Conservation (phyloP, 305 asterid genomes). For the Nicotiana rustica region DNA sequence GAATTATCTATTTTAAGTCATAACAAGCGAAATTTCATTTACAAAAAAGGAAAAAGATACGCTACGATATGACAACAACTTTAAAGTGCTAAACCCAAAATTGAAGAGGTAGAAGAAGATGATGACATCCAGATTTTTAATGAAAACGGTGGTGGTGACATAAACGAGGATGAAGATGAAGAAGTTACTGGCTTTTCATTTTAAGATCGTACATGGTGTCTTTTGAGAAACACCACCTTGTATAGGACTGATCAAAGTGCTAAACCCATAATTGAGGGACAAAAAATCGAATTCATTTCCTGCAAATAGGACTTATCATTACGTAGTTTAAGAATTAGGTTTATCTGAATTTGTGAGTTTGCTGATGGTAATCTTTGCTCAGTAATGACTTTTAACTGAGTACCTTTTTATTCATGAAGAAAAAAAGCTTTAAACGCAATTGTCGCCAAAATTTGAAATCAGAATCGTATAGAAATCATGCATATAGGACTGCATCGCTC, state of each 20-base stretch:
- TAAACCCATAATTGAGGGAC: background rate
- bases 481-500: no score
- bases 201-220: constrained; percentile 39
- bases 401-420: background rate
- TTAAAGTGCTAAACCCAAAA: no score
- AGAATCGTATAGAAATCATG: no score
- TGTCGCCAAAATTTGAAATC: no score
- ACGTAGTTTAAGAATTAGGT: constrained; percentile 10
- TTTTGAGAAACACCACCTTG: background rate
- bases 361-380: background rate
- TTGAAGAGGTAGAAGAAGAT: constrained; percentile 49
- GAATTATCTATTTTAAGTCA: no score
- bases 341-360: background rate
- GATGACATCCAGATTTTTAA: constrained; percentile 40
- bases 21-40: no score
- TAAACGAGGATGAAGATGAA: constrained; percentile 55
- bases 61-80: no score
- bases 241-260: constrained; percentile 29
- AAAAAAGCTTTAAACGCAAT: no score
- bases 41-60: no score
- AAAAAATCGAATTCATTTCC: background rate
- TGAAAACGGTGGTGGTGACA: constrained; percentile 48
- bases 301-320: constrained; percentile 11
- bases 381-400: background rate
- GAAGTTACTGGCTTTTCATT: constrained; percentile 57